Conservation (phyloP, 2,329 filamentous ascomycete species). For the Pseudocercospora cruenta region DNA sequence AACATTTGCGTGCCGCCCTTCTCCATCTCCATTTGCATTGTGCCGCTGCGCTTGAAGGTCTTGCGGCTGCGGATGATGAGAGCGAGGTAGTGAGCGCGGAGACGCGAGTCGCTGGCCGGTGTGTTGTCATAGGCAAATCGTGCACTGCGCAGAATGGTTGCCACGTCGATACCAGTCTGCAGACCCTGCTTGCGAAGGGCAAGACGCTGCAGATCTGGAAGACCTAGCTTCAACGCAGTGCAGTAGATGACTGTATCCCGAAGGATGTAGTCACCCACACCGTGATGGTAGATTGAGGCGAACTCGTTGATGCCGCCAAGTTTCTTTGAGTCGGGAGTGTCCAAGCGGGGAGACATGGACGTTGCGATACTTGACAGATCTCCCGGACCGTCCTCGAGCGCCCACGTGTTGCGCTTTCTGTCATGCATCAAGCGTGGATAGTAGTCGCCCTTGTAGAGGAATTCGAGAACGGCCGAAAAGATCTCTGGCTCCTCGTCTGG, state of each 20-base stretch:
- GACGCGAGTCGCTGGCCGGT: slow-evolving; percentile 85
- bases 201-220: slow-evolving; percentile 90
- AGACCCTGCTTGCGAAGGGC: slow-evolving; percentile 92
- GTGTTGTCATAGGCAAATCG: slow-evolving; percentile 96
- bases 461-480: slow-evolving; percentile 92
- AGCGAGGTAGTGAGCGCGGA: slow-evolving; percentile 95
- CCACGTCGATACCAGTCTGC: slow-evolving; percentile 89
- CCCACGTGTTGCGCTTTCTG: slow-evolving; percentile 81
- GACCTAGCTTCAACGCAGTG: slow-evolving; percentile 83
- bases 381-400: slow-evolving; percentile 71
- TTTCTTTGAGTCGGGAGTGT: slow-evolving; percentile 43
- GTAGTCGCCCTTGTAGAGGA: slow-evolving; percentile 96
- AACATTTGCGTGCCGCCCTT: slow-evolving; percentile 83
- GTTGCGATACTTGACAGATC: slow-evolving; percentile 32
- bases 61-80: slow-evolving; percentile 96
- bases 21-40: slow-evolving; percentile 99
- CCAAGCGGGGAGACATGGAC: slow-evolving; percentile 57
- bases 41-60: slow-evolving; percentile 97
- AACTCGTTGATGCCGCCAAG: slow-evolving; percentile 62
- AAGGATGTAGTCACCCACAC: slow-evolving; percentile 75
- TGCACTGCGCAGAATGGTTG: slow-evolving; percentile 86
- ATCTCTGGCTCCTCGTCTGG: slow-evolving; percentile 84
- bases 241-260: slow-evolving; percentile 96
- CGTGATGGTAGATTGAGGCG: slow-evolving; percentile 75
- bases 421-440: slow-evolving; percentile 86